Base-by-base conservation (phyloP, 169 alveolate genomes). In the Cryptosporidium xiaoi region DNA sequence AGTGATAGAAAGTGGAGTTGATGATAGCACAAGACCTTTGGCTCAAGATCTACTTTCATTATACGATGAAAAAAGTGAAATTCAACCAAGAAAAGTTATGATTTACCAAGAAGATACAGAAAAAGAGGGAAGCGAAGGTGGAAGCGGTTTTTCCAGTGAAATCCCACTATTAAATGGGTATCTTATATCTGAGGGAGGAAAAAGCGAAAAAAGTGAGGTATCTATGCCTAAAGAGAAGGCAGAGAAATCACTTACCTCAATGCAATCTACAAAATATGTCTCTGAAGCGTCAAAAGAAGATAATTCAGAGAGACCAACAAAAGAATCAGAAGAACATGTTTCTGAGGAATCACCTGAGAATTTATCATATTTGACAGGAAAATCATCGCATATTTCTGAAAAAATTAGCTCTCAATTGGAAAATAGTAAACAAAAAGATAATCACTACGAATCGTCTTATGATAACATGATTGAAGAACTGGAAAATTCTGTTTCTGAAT, bases 381-480 rank as follows among this genome's bases (percentile, higher is more conserved):
- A 40, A 8, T 40, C 48, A 40, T 8, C 48, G 4, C 48, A 40
- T 3, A 40, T 40, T 40, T 40, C 48, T 40, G 48, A 40, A 8
- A 40, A 40, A 40, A 8, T 1, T 0, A 40, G 48, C 48, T 40
- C 48, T 0, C 13, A 40, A 40, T 40, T 8, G 10, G 48, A 40
- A 8, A 40, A 40, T 3, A 40, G 48, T 40, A 53, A 13, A 53
- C 29, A 16, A 53, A 16, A 56, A 33, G 55, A 69, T 16, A 69
- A 51, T 20, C 65, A 69, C 24, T 69, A 53, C 31, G 83, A 69
- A 31, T 60, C 83, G 8, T 69, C 83, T 5, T 51, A 69, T 56
- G 83, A 69, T 2, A 33, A 51, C 6, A 33, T 24, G 7, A 31
- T 69, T 16, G 83, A 69, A n/a, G 83, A 53, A 15, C 24, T 69